Percentiles rank a stretch among this genome's conserved stretches.
Evolutionary conservation across 441 rosid species (phyloP).

Genomic region (Omphalea diandra): DNA sequence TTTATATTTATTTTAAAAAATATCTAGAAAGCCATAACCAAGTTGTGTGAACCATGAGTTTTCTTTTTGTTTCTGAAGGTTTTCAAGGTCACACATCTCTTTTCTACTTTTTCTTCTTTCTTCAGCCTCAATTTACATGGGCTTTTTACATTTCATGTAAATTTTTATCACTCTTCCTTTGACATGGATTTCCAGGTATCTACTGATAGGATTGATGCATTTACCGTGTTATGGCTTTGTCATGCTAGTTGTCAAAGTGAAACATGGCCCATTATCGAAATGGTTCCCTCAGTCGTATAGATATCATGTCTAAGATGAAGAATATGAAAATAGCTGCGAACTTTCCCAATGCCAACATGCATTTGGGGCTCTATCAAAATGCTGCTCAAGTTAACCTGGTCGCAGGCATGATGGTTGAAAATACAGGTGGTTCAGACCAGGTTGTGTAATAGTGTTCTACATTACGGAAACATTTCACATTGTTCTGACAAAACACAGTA

Average conservation of each 20-base stretch:
- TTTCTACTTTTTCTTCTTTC: not conserved
- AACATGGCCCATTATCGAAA: slow-evolving; percentile 55
- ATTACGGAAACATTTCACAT: too few species aligned
- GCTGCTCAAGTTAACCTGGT: not conserved
- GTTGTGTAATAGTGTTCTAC: not conserved
- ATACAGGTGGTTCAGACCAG: not conserved
- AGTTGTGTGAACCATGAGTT: not conserved
- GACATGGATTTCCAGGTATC: slow-evolving; percentile 53
- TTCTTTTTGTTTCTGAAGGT: not conserved
- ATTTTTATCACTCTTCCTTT: not conserved
- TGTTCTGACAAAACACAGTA: slow-evolving; percentile 3
- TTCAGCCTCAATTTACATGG: too few species aligned
- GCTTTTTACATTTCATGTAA: not conserved
- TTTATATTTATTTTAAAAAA: not conserved
- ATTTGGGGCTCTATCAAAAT: not conserved
- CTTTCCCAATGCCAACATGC: not conserved
- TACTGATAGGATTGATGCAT: slow-evolving; percentile 71
- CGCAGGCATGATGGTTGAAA: not conserved
- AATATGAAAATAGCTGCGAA: too few species aligned
- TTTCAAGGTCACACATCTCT: not conserved
- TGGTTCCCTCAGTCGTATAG: slow-evolving; percentile 74
- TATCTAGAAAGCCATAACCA: not conserved
- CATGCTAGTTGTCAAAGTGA: slow-evolving; percentile 51
- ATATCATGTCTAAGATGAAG: slow-evolving; percentile 38
- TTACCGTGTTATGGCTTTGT: slow-evolving; percentile 71